A percentile compares a stretch with the other conserved stretches of the same genome.
These are phyloP conservation scores for Phytopythium mirpurense DNA, from an alignment of 352 stramenopile species.

Conservation along the genomic window DNA sequence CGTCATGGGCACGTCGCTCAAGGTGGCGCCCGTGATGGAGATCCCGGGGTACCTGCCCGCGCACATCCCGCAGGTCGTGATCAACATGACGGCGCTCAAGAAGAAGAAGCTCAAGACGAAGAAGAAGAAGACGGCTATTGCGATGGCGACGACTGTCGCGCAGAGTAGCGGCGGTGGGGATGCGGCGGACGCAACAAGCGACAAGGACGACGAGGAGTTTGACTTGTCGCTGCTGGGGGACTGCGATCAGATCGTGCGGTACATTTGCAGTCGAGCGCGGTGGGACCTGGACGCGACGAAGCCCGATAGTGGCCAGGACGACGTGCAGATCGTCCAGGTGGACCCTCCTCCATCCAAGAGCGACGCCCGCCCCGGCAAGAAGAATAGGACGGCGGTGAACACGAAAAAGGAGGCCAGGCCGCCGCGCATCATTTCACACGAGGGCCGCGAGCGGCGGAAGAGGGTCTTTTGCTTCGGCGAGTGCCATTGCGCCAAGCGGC, in stretches of 20 bases:
- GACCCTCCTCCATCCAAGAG: not conserved
- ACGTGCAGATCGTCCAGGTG: not conserved
- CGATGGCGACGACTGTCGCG: conserved; percentile 12
- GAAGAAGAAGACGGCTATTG: conserved; percentile 9
- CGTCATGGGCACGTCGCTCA: conserved; percentile 96
- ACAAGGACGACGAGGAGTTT: conserved; percentile 52
- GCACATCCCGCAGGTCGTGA: conserved; percentile 84
- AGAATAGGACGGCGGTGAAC: too few relatives aligned
- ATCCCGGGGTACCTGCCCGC: conserved; percentile 81
- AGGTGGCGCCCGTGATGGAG: conserved; percentile 94
- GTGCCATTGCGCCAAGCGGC: conserved; percentile 49
- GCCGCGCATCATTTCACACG: conserved; percentile 20
- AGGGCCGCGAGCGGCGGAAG: conserved; percentile 14
- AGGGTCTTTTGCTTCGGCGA: conserved; percentile 28
- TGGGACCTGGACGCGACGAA: conserved; percentile 31
- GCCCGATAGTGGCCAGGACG: not conserved
- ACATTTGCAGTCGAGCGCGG: conserved; percentile 51
- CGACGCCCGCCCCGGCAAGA: not conserved
- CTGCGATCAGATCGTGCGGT: conserved; percentile 70
- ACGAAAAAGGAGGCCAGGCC: too few relatives aligned
- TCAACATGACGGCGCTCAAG: conserved; percentile 87
- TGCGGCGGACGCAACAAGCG: conserved; percentile 22
- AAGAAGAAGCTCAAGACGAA: conserved; percentile 70
- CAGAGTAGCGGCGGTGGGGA: conserved; percentile 15
- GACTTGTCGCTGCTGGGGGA: conserved; percentile 78